Evolutionary conservation across 805 yeast genomes (phyloP), one percentile per base, ranked within the genome.

Genomic region (Nakazawaea populi): DNA sequence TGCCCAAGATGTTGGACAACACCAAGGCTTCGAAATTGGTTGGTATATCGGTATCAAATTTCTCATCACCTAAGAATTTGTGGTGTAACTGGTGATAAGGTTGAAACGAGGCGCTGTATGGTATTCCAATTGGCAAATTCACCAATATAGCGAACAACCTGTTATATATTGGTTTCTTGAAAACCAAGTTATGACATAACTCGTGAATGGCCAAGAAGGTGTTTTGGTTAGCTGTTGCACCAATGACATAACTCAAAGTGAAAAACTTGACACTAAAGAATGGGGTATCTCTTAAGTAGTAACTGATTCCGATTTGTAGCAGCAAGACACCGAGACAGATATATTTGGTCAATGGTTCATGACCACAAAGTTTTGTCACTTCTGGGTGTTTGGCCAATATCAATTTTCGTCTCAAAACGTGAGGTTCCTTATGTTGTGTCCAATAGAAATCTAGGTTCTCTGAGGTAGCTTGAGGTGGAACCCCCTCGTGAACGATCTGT

Each of bases 71-170:
- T 60, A 87, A 69, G 60, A 87, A 89, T 66, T 90, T 90, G 69
- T 90, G 97, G 62, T 90, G 97, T 37, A 90, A 71, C 65, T 89
- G 89, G 62, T 90, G 97, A 65, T 90, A 90, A 6, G 96, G 96
- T 54, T 87, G 85, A 72, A 90, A 78, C 54, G 88, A 85, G 0
- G 97, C 96, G 38, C 89, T 79, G 67, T 89, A 90, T 0, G 97
- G 97, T 28, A 90, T 75, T 1, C 97, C 96, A 48, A 90, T 87
- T 1, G 97, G 96, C 38, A 88, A 69, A 64, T 90, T 90, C 37
- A 89, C 77, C 56, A 87, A 71, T 8, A 89, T 84, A 42, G 94
- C 79, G 60, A 85, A 89, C 28, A 89, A 62, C 63, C 87, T 83
- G 68, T 90, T 90, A 64, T 83, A 79, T 1, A 88, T 42, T 0